Base-by-base conservation (phyloP, 345 rosid species). In the Eucalyptus regnans region DNA sequence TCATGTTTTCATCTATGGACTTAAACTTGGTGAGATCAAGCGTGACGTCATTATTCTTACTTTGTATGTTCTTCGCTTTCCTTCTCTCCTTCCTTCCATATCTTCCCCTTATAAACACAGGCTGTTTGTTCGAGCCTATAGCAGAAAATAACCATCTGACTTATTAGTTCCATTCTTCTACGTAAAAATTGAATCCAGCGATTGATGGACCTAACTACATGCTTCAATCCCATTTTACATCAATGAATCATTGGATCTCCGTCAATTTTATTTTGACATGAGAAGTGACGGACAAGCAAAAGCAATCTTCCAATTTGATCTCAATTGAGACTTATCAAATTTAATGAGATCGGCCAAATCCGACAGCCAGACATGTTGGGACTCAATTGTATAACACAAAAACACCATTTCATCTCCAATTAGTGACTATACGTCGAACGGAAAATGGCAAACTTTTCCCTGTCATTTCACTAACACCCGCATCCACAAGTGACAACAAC, bases 41-140 rank as follows among this genome's bases (percentile, higher is more conserved):
- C 10, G 2, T 52, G 23, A 52, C 23, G 1, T 52, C 25, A 52
- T 52, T 52, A 52, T 52, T 52, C 58, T 52, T 52, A 52, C 56
- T 52, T 18, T 0, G 1, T 18, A 18, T 0, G 23, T 52, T 52
- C 4, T 52, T 52, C 1, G 23, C 5, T 52, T 52, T 7, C 58
- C 10, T 52, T 52, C 58, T 52, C 2, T 52, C 23, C 58, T 52
- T 52, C 58, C 58, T 52, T 52, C 4, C 58, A 18, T 18, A 52
- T 52, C 58, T 7, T 52, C 58, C 58, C 58, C 10, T 18, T 7
- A 0, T 52, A 1, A 52, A 52, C 58, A 18, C 25, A 52, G 10
- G 58, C 58, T 18, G 23, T 52, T 52, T 52, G 58, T 52, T 52
- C 2, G 23, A 52, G 23, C 58, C 58, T 7, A 18, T 18, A 52